Evolutionary conservation across 2,329 filamentous ascomycete genomes (phyloP).

Genomic region (Claviceps spartinae): DNA sequence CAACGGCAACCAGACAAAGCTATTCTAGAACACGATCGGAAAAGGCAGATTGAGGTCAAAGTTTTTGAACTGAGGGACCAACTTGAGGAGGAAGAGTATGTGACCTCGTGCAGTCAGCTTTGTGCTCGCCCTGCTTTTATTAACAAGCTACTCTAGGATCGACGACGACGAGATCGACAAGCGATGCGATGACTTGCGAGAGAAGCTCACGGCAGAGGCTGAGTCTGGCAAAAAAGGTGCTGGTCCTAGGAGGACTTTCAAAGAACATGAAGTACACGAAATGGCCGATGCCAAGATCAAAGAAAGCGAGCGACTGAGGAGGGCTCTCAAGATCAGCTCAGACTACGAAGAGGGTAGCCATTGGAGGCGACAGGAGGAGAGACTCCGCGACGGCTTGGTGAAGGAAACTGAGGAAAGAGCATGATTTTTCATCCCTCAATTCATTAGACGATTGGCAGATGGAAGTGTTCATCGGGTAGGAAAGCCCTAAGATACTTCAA

Average conservation of each 20-base stretch:
- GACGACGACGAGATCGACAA: slow-evolving; percentile 87
- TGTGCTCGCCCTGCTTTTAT: neutral
- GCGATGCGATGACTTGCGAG: slow-evolving; percentile 27
- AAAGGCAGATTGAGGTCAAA: slow-evolving; percentile 82
- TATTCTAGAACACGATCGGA: slow-evolving; percentile 87
- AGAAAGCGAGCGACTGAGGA: slow-evolving; percentile 79
- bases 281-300: slow-evolving; percentile 91
- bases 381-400: slow-evolving; percentile 32
- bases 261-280: slow-evolving; percentile 91
- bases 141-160: slow-evolving; percentile 32
- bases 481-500: neutral
- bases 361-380: slow-evolving; percentile 73
- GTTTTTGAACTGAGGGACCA: slow-evolving; percentile 81
- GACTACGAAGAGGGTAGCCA: slow-evolving; percentile 78
- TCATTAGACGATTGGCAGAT: too few species aligned
- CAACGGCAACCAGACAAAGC: slow-evolving; percentile 79
- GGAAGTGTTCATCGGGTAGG: neutral
- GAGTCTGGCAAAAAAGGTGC: slow-evolving; percentile 18
- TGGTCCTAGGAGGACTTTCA: slow-evolving; percentile 45
- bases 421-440: neutral
- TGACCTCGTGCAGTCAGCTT: neutral
- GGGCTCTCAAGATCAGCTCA: slow-evolving; percentile 73
- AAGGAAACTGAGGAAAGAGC: slow-evolving; percentile 18
- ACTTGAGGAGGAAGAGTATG: slow-evolving; percentile 77
- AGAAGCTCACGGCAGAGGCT: slow-evolving; percentile 27